Evolutionary conservation across 2,329 filamentous ascomycete species (phyloP).

Genomic region (Zymoseptoria brevis): DNA sequence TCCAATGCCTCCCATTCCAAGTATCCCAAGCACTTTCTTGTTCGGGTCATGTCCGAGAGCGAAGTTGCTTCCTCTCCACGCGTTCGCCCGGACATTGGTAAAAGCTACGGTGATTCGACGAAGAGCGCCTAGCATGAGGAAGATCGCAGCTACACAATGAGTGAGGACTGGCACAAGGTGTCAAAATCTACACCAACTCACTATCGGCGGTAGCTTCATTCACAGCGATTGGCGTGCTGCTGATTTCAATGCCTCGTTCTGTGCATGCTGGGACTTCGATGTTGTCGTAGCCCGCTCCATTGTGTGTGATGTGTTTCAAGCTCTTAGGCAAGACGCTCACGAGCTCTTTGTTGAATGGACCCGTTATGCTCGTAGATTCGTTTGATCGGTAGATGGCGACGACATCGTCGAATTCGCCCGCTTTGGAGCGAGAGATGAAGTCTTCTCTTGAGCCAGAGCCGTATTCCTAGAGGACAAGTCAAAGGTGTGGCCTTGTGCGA

Average conservation of each 20-base stretch:
- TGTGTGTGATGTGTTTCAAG: constrained; percentile 40
- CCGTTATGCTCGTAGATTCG: constrained; percentile 42
- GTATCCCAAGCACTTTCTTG: constrained; percentile 47
- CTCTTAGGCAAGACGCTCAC: constrained; percentile 35
- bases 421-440: constrained; percentile 48
- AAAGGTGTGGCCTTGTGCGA: neutral
- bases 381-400: constrained; percentile 53
- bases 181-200: constrained; percentile 2
- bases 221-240: constrained; percentile 41
- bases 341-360: constrained; percentile 41
- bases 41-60: constrained; percentile 46
- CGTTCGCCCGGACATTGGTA: constrained; percentile 38
- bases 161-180: neutral
- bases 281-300: constrained; percentile 35
- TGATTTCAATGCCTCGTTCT: constrained; percentile 35
- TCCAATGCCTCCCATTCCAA: constrained; percentile 56
- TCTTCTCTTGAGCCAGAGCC: constrained; percentile 45
- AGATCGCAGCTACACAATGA: constrained; percentile 34
- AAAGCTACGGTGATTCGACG: constrained; percentile 42
- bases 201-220: constrained; percentile 43
- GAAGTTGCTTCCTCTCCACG: constrained; percentile 39
- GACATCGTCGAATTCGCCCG: constrained; percentile 49
- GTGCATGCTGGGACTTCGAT: constrained; percentile 29
- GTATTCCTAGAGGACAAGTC: constrained; percentile 40
- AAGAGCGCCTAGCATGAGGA: constrained; percentile 46